These are phyloP conservation scores for Setaria italica DNA, from an alignment of 202 grass and related monocot species.

Conservation along the genomic window DNA sequence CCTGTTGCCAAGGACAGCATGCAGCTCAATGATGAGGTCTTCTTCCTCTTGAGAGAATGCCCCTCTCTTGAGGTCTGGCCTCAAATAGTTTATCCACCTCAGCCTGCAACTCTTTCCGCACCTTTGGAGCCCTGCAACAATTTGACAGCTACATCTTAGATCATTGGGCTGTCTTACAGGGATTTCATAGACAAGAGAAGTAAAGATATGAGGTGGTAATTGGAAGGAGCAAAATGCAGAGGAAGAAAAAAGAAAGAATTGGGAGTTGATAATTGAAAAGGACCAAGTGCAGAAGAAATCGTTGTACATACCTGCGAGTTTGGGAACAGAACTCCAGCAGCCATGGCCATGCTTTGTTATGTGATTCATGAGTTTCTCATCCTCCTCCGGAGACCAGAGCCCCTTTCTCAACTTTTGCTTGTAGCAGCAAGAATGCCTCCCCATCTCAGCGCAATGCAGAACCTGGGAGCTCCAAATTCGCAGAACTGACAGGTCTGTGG, in stretches of 20 bases:
- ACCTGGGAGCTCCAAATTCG: conserved; percentile 35
- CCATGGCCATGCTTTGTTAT: conserved; percentile 97
- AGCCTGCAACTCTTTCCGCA: conserved; percentile 71
- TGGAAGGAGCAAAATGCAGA: conserved; percentile 23
- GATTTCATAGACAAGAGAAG: background rate
- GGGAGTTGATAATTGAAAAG: conserved; percentile 22
- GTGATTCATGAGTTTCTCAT: conserved; percentile 96
- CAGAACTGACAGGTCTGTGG: conserved; percentile 8
- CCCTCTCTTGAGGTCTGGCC: conserved; percentile 74
- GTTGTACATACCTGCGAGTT: conserved; percentile 71
- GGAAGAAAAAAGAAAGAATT: conserved; percentile 27
- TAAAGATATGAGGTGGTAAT: background rate
- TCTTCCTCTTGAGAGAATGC: conserved; percentile 84
- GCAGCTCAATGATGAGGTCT: conserved; percentile 84
- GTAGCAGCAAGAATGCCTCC: conserved; percentile 96
- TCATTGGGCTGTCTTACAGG: conserved; percentile 19
- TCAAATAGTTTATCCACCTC: conserved; percentile 73
- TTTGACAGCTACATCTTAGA: conserved; percentile 35
- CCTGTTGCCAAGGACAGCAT: conserved; percentile 87
- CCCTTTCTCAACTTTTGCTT: conserved; percentile 96
- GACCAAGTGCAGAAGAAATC: conserved; percentile 21
- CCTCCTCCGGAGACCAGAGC: conserved; percentile 98
- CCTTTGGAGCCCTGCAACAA: conserved; percentile 67
- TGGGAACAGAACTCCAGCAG: conserved; percentile 98
- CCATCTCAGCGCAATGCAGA: conserved; percentile 70